These are phyloP conservation scores for Sugiyamaella marilandica DNA, from an alignment of 805 yeast species.

Conservation along the genomic window DNA sequence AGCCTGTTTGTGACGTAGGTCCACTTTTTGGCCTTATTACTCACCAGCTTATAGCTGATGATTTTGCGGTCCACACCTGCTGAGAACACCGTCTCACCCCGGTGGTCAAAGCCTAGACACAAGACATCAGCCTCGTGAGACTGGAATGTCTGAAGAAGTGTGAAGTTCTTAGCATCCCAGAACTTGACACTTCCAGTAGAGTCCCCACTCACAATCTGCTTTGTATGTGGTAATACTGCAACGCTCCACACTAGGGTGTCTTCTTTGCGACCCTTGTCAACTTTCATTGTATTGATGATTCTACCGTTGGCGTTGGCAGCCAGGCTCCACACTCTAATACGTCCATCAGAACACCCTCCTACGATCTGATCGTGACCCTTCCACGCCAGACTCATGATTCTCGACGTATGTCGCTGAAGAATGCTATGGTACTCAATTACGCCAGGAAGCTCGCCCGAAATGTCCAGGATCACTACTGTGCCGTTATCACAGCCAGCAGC, in stretches of 20 bases:
- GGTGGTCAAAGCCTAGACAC: conserved; percentile 56
- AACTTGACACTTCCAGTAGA: conserved; percentile 90
- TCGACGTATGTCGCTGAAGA: conserved; percentile 75
- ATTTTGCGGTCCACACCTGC: conserved; percentile 95
- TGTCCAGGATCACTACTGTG: conserved; percentile 72
- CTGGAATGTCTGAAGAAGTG: conserved; percentile 74
- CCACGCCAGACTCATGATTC: conserved; percentile 80
- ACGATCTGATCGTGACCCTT: conserved; percentile 56
- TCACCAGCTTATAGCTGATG: conserved; percentile 56
- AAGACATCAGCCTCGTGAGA: conserved; percentile 90
- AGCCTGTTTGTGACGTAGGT: conserved; percentile 68
- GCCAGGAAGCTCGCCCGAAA: conserved; percentile 77
- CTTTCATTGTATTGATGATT: conserved; percentile 79
- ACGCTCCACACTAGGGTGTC: conserved; percentile 92
- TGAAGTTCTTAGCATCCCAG: conserved; percentile 80
- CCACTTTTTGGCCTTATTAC: conserved; percentile 53
- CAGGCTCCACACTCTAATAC: conserved; percentile 75
- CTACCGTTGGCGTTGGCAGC: conserved; percentile 47
- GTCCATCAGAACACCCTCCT: conserved; percentile 96
- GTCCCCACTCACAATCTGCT: conserved; percentile 90
- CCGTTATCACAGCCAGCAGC: conserved; percentile 97
- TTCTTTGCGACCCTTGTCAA: conserved; percentile 81
- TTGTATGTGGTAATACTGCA: conserved; percentile 51
- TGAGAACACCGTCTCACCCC: conserved; percentile 64
- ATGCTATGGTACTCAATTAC: conserved; percentile 68